Evolutionary conservation across 371 early-diverging fungal species (phyloP), one percentile per base, ranked within the genome.

Genomic region (Thermomucor indicae-seudaticae): DNA sequence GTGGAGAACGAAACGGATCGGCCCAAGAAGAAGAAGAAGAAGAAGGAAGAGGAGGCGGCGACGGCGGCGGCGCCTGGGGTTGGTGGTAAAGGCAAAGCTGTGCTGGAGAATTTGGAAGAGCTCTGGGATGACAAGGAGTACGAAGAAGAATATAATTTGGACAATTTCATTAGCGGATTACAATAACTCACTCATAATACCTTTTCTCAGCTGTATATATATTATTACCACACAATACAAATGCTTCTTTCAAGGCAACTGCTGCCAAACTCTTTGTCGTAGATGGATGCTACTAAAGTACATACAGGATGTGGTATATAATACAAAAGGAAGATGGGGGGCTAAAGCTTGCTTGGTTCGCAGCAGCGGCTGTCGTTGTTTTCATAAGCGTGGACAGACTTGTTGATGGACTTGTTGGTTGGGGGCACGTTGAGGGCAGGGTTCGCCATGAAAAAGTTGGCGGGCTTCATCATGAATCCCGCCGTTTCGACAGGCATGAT

Each of bases 101-200:
- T 91, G 7, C 58, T 94, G 38, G 95, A 95, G 59, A 84, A 86
- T 14, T 62, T 97, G 30, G 95, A 90, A 43, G 85, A 79, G 14
- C 65, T 96, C 20, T 95, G 96, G 95, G 96, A 95, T 45, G 89
- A 95, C 47, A 89, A 84, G 56, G 93, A 97, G 64, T 97, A 97
- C 60, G 93, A 95, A 53, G 88, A 88, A 54, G 91, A 89, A 70
- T 90, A 87, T 57, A 88, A 88, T 53, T 67, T 91, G 56, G 90
- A 90, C 60, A 79, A 78, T 39, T 91, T 91, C 62, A 89, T 91
- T 46, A 77, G 76, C 17, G 83, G 86, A n/a, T 62, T 90, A 42
- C 78, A 75, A 25, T 83, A 78, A 59, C n/a, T n/a, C n/a, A n/a
- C n/a, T n/a, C n/a, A n/a, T n/a, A n/a, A n/a, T n/a, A n/a, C n/a